A percentile compares a stretch with the other conserved stretches of the same genome.
Evolutionary conservation across 352 stramenopile genomes (phyloP).

Genomic region (Blastocystis sp.): DNA sequence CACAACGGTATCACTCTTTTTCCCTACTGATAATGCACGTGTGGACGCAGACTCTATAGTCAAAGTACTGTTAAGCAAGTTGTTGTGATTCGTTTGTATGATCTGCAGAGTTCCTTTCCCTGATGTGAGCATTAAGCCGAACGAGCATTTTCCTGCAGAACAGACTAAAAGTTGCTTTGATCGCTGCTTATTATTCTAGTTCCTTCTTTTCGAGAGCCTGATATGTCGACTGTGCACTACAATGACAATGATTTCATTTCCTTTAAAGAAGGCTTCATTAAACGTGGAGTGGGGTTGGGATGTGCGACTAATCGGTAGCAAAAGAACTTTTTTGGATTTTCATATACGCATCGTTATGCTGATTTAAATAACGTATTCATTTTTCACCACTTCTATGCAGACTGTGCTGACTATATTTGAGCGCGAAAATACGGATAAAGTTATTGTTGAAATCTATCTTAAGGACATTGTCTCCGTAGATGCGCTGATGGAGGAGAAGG

Average conservation of each 20-base stretch:
- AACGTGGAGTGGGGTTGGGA: neutral
- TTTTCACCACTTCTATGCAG: neutral
- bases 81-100: neutral
- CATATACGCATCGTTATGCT: neutral
- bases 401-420: neutral
- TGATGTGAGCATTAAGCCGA: constrained; percentile 18
- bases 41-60: neutral
- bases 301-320: neutral
- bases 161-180: neutral
- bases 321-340: constrained; percentile 20
- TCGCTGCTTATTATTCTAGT: neutral
- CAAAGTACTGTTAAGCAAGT: neutral
- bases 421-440: neutral
- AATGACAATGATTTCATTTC: constrained; percentile 42
- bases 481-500: neutral
- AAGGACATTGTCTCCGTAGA: neutral
- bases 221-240: neutral
- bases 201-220: neutral
- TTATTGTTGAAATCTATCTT: neutral
- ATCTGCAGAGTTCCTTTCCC: constrained; percentile 4
- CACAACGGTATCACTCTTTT: neutral
- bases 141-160: constrained; percentile 1
- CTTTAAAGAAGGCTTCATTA: neutral
- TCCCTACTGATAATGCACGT: neutral
- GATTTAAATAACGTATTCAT: neutral